Base-by-base conservation (phyloP, 352 stramenopile genomes). In the Peronospora farinosa region DNA sequence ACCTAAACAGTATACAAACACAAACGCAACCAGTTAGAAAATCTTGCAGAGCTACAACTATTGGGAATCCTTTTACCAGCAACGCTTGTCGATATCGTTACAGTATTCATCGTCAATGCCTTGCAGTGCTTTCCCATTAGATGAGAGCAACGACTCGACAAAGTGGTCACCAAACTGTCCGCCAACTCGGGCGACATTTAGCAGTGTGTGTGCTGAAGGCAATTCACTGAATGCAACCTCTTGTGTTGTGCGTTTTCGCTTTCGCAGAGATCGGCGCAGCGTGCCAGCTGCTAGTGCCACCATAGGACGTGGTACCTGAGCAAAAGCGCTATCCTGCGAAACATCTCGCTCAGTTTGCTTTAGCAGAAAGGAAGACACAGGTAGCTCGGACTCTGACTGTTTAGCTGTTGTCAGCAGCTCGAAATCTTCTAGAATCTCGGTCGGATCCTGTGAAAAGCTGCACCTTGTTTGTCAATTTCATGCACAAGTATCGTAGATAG, bases 361-460 rank as follows among this genome's bases (percentile, higher is more conserved):
- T 16, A 31, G 16, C 19, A 16, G 25, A 2, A 16, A 8, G n/a
- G 13, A 25, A 13, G 40, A 13, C 21, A 7, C 23, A 17, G 40
- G n/a, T 21, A 51, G 0, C 7, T 58, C 27, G 35, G 12, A 7
- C 17, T 35, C 5, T 41, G 15, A 13, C 38, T 51, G 43, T 15
- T 33, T 16, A 10, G 36, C 40, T 28, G 53, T 28, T 27, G 31
- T 25, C 19, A 50, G 4, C 17, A 82, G 23, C 39, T 84, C 71
- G 30, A 78, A 70, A 51, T 84, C 74, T 25, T 71, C 61, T 8
- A 71, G 54, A 60, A 84, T 70, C 32, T 82, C 68, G 0, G 42
- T 51, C 2, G 64, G 40, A 41, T 82, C 63, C 55, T 84, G 69
- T 1, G 47, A 60, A 60, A 82, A 84, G 27, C 74, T 84, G 47